phyloP scores from a whole-genome alignment of 2,329 filamentous ascomycete genomes.

The Exophiala sideris region DNA sequence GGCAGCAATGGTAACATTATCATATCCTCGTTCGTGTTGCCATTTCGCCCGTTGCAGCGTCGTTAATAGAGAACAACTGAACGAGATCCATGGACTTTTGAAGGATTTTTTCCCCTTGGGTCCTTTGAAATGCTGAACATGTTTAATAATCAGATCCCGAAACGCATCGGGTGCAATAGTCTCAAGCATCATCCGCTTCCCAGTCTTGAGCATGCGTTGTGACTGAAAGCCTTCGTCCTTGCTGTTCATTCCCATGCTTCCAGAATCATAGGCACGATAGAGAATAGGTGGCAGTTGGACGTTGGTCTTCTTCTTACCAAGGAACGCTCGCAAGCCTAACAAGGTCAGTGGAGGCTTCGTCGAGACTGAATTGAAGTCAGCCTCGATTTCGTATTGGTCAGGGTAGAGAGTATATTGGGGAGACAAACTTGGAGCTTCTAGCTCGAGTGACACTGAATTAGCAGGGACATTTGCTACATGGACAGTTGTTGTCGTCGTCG shows the following conservation, averaged over 20 bases:
- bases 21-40: background rate
- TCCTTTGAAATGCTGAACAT: background rate
- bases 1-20: background rate
- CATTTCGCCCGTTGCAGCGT: background rate
- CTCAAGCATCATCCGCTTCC: background rate
- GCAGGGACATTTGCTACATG: too few species aligned
- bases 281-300: background rate
- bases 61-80: background rate
- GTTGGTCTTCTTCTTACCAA: background rate
- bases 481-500: too few species aligned
- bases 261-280: background rate
- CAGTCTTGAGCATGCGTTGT: background rate
- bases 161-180: background rate
- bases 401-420: too few species aligned
- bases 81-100: background rate
- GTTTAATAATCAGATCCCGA: background rate
- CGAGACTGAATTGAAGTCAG: too few species aligned
- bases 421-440: too few species aligned
- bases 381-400: too few species aligned
- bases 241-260: background rate
- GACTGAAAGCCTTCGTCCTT: background rate
- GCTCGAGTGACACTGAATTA: too few species aligned
- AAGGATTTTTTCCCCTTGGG: background rate
- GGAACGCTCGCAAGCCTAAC: too few species aligned
- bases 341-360: too few species aligned